Percentiles rank a stretch among this genome's conserved stretches.
phyloP scores from a whole-genome alignment of 352 stramenopile genomes.

The Phytophthora ohioensis region DNA sequence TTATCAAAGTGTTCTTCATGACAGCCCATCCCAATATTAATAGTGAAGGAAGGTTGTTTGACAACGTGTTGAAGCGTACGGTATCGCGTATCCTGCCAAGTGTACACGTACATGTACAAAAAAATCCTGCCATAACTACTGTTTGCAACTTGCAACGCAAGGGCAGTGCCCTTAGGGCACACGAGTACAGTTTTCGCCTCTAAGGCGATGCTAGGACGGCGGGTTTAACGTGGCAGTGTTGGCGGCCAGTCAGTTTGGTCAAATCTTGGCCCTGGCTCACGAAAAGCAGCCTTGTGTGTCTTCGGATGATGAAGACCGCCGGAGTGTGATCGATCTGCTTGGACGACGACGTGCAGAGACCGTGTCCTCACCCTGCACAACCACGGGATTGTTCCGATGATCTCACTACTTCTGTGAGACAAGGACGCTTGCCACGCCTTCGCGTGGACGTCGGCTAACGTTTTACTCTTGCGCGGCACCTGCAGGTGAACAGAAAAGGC shows the following conservation, averaged over 20 bases:
- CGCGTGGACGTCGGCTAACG: slow-evolving; percentile 21
- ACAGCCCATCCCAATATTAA: neutral
- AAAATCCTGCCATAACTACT: too few species aligned
- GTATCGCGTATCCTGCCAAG: too few species aligned
- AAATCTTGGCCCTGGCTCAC: slow-evolving; percentile 31
- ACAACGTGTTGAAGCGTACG: neutral
- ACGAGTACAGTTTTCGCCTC: too few species aligned
- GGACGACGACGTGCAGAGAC: slow-evolving; percentile 31
- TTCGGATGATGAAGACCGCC: slow-evolving; percentile 28
- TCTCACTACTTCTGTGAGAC: slow-evolving; percentile 32
- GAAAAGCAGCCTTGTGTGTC: slow-evolving; percentile 28
- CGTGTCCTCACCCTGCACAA: slow-evolving; percentile 9
- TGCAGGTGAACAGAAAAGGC: slow-evolving; percentile 27
- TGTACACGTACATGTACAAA: neutral
- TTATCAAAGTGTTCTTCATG: slow-evolving; percentile 16
- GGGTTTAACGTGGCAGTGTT: too few species aligned
- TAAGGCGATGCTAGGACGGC: too few species aligned
- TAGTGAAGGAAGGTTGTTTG: slow-evolving; percentile 1
- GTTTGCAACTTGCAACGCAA: too few species aligned
- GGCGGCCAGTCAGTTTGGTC: slow-evolving; percentile 1
- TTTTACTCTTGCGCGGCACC: neutral
- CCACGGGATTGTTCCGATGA: slow-evolving; percentile 37
- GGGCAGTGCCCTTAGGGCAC: too few species aligned
- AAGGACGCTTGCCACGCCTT: slow-evolving; percentile 25
- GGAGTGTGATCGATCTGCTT: slow-evolving; percentile 32